Base-by-base conservation (phyloP, 345 rosid genomes). In the Gossypium australe region DNA sequence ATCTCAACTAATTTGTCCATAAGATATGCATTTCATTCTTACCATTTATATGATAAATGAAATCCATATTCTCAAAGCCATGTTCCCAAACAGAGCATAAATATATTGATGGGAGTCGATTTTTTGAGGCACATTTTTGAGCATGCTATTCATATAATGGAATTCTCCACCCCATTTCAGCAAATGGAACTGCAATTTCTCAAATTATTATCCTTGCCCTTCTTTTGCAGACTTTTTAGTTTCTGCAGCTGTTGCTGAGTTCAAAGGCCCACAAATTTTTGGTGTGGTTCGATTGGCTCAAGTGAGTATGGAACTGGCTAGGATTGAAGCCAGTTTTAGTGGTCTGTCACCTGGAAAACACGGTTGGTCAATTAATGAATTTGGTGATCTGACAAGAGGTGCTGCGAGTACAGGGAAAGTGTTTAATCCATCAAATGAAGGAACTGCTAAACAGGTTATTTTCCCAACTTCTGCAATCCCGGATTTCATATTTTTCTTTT, bases 261-360 rank as follows among this genome's bases (percentile, higher is more conserved):
- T 93, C 84, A 95, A 95, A 82, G 99, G 99, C 61, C 98, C 96
- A 12, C 77, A 87, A 16, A 81, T 90, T n/a, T 95, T 92, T 38
- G 97, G 97, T 4, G 98, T 93, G 48, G 98, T 90, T 56, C 87
- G 96, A 47, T 86, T 93, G 17, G 99, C 97, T 80, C 99, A 93
- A 80, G 89, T 91, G 69, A 89, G 79, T 75, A 89, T 95, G 97
- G 98, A 95, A 75, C 82, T 90, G 78, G 87, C 96, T 61, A 90
- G 97, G 81, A 85, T 93, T 49, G 99, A 95, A 83, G 97, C 94
- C 78, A 88, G 68, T 82, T 93, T 95, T 34, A 86, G 88, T 47
- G 97, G 98, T 43, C 79, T 95, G 74, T 85, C 96, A 52, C 91
- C 90, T 6, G 97, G 98, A 75, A 91, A 66, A 48, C 97, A 91